A percentile compares a stretch with the other conserved stretches of the same genome.
phyloP scores from a whole-genome alignment of 2,329 filamentous ascomycete genomes.

The Neonectria magnoliae region DNA sequence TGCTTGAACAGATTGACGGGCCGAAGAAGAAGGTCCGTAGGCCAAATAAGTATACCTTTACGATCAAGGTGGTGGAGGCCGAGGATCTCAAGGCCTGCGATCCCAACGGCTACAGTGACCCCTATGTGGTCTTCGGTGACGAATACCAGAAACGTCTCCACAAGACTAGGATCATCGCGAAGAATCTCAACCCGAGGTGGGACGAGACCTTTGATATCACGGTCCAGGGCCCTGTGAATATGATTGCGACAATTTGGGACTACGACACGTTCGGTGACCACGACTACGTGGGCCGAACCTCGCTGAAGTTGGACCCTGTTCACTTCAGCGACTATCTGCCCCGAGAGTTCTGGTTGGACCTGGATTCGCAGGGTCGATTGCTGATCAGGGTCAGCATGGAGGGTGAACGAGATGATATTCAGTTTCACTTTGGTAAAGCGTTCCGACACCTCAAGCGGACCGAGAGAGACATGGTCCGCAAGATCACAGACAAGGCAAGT shows the following conservation, averaged over 20 bases:
- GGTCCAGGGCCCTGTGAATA: constrained; percentile 88
- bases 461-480: constrained; percentile 97
- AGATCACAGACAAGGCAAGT: constrained; percentile 93
- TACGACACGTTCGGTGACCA: constrained; percentile 98
- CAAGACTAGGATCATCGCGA: constrained; percentile 92
- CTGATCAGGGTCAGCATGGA: constrained; percentile 97
- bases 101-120: constrained; percentile 91
- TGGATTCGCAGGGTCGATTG: constrained; percentile 92
- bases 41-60: constrained; percentile 93
- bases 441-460: constrained; percentile 95
- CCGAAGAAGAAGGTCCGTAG: constrained; percentile 72
- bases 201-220: constrained; percentile 97
- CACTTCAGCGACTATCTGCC: constrained; percentile 97
- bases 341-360: constrained; percentile 95
- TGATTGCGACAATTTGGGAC: constrained; percentile 98
- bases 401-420: constrained; percentile 96
- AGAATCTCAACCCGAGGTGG: constrained; percentile 93
- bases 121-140: constrained; percentile 95
- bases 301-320: constrained; percentile 95
- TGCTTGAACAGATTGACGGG: constrained; percentile 79
- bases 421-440: constrained; percentile 97
- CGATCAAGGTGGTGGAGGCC: constrained; percentile 97
- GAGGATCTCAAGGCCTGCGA: constrained; percentile 99
- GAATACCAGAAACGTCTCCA: constrained; percentile 97
- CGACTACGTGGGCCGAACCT: constrained; percentile 96